Base-by-base conservation (phyloP, 2,329 filamentous ascomycete genomes). In the Alternaria rosae region DNA sequence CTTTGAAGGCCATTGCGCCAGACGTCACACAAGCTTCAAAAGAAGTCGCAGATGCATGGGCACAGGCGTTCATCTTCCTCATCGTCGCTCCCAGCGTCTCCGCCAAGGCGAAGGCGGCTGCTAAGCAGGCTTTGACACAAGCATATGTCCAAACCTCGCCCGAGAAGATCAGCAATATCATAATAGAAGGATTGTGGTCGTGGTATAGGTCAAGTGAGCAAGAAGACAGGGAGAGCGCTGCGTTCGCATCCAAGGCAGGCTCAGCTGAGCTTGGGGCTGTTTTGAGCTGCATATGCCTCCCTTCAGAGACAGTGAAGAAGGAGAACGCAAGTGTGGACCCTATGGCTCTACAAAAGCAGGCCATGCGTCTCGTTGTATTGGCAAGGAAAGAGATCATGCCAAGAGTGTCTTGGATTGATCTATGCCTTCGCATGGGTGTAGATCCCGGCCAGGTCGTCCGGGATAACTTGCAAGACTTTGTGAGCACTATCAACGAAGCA, bases 361-460 rank as follows among this genome's bases (percentile, higher is more conserved):
- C 97, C 70, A 88, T 93, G 66, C 87, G 88, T 6, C 81, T 97
- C 5, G 82, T 97, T 17, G 89, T 97, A 17, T 83, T 99, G 25
- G 91, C 91, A 58, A 91, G 92, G 23, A 85, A 89, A 20, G 89
- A 94, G 62, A 82, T 99, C 35, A 86, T 98, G 61, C 90, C 93
- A 0, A 87, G 87, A 61, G 85, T 89, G 20, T 92, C 87, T 64
- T 99, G 96, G 96, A 98, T 99, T 72, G 90, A 95, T 43, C 82
- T 93, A 4, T 97, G 92, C 73, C 85, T 98, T 57, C 88, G 88
- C 62, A 90, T 91, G 67, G 90, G 90, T 12, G 83, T 93, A 12
- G 95, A 99, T 77, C 95, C 95, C 6, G 94, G 94, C 17, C 83
- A 87, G 21, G 85, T 99, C 59, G 92, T 91, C 3, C 84, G 84